phyloP scores from a whole-genome alignment of 164 flowering plant genomes.

The Sextonia rubra region DNA sequence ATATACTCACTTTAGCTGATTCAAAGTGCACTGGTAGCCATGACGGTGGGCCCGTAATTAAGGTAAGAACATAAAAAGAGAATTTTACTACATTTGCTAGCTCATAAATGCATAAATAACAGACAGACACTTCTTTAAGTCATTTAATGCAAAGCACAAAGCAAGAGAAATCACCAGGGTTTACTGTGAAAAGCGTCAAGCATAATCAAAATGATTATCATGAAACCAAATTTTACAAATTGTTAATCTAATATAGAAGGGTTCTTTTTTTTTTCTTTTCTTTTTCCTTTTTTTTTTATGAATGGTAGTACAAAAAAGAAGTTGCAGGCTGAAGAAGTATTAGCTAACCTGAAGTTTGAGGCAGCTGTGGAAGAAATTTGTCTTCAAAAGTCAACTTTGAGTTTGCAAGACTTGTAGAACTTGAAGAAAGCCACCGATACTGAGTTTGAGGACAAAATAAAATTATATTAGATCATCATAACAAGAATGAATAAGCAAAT shows the following conservation, averaged over 20 bases:
- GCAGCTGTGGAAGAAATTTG: constrained; percentile 78
- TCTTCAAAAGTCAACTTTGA: constrained; percentile 85
- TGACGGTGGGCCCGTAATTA: neutral
- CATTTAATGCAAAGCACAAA: neutral
- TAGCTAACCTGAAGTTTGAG: constrained; percentile 72
- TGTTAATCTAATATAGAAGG: too few species aligned
- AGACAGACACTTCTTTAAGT: neutral
- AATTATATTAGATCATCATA: neutral
- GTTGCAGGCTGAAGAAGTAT: neutral
- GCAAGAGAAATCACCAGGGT: neutral
- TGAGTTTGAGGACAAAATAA: constrained; percentile 25
- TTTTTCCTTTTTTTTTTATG: too few species aligned
- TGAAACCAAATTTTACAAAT: neutral
- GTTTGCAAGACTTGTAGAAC: constrained; percentile 41
- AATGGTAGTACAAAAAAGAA: neutral
- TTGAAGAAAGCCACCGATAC: constrained; percentile 97
- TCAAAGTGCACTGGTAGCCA: too few species aligned
- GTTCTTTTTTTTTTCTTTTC: too few species aligned
- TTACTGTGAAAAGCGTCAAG: neutral
- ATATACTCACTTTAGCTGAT: neutral
- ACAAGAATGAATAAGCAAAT: neutral
- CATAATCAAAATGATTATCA: neutral
- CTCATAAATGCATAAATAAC: neutral
- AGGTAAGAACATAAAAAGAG: neutral
- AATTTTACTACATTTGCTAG: neutral